Base-by-base conservation (phyloP, 2,329 filamentous ascomycete genomes). In the Penicillium paneum region DNA sequence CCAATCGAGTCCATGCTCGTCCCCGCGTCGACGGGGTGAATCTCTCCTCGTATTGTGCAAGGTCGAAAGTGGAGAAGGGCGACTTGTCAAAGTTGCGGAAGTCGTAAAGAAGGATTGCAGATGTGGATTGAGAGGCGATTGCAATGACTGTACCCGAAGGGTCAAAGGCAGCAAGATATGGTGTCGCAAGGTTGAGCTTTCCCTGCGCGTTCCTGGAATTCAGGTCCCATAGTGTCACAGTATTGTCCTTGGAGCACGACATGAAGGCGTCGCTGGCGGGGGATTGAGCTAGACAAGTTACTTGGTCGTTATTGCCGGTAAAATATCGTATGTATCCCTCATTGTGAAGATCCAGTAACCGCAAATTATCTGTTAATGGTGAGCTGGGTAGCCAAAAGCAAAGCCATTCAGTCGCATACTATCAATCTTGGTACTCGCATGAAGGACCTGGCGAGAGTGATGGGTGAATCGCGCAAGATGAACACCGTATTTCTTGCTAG, bases 261-360 rank as follows among this genome's bases (percentile, higher is more conserved):
- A 99, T 85, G 76, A 99, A 97, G 62, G 88, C 88, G 73, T 99
- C 94, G 65, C 83, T 85, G 44, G 90, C 89, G 0, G 94, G 94
- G 61, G 92, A 93, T 59, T 97, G 82, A 1, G 88, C 80, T 28
- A 99, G 81, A 57, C 83, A 88, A 17, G 93, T 97, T 34, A 99
- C 94, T 52, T 86, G 81, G 55, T 83, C 87, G 39, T 89, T 88
- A 73, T 99, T 94, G 46, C 93, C 94, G 57, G 90, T 87, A 71
- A 97, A 99, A 75, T 99, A 99, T 59, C 94, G 89, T 58, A 97
- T 89, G 73, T 96, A 99, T 55, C 88, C 89, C 76, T 97, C 97
- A 73, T 97, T 94, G 74, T 99, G 94, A 12, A 78, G 68, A 88
- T 96, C 53, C 84, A 95, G 58, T 91, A 88, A 76, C 89, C 97